Evolutionary conservation across 108 stramenopile species (phyloP).

Genomic region (Cylindrotheca fusiformis): DNA sequence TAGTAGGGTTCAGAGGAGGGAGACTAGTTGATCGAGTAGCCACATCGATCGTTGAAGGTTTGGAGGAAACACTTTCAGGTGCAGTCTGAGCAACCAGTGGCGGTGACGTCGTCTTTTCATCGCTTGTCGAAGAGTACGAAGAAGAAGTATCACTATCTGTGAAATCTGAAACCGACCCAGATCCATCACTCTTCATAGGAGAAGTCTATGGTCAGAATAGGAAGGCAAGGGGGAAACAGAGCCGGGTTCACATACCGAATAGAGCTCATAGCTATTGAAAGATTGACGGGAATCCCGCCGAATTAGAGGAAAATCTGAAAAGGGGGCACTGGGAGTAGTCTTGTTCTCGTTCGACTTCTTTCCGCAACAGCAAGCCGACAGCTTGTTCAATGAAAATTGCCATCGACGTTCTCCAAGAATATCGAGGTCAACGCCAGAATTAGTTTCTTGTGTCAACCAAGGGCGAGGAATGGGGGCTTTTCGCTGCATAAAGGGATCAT

Average conservation of each 20-base stretch:
- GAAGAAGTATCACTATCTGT: constrained; percentile 16
- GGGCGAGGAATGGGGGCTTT: constrained; percentile 18
- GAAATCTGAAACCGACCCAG: constrained; percentile 10
- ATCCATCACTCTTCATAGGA: background rate
- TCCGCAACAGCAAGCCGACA: constrained; percentile 7
- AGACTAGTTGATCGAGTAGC: constrained; percentile 10
- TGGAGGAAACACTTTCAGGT: no score
- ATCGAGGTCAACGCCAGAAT: background rate
- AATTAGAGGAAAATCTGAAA: constrained; percentile 10
- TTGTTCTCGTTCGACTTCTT: background rate
- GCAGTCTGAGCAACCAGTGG: no score
- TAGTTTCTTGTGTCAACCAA: constrained; percentile 1
- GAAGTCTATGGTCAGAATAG: background rate
- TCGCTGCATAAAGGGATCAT: no score
- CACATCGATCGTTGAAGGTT: background rate
- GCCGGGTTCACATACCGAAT: constrained; percentile 13
- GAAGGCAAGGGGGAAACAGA: background rate
- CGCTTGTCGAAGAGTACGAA: background rate
- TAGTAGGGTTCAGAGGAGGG: constrained; percentile 10
- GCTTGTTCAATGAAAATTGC: constrained; percentile 12
- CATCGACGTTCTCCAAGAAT: constrained; percentile 10
- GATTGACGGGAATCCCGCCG: constrained; percentile 1
- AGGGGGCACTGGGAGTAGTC: background rate
- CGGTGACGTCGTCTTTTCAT: background rate
- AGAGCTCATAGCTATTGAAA: constrained; percentile 9